Percentiles rank a stretch among this genome's conserved stretches.
Conservation (phyloP, 805 yeast species). For the Saccharomycopsis microspora region DNA sequence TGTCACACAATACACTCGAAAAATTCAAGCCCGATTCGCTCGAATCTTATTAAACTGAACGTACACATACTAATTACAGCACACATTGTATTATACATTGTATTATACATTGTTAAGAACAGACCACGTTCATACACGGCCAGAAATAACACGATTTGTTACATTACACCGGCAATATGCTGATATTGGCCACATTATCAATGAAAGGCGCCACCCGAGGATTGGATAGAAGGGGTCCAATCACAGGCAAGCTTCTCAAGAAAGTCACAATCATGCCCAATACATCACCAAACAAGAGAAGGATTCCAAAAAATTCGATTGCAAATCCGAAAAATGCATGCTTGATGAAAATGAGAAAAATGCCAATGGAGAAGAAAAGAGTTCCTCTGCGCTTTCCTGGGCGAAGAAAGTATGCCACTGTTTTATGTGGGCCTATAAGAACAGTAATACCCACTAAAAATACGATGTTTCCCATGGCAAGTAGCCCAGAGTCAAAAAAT, state of each 20-base stretch:
- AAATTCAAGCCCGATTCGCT: too few species aligned
- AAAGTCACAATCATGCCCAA: slow-evolving; percentile 83
- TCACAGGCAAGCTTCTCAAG: slow-evolving; percentile 73
- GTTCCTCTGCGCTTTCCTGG: slow-evolving; percentile 84
- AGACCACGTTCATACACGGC: too few species aligned
- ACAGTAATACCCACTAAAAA: slow-evolving; percentile 74
- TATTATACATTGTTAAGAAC: too few species aligned
- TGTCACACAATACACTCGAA: too few species aligned
- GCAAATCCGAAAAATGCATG: slow-evolving; percentile 78
- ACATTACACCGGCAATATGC: slow-evolving; percentile 15
- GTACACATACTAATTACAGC: too few species aligned
- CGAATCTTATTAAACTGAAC: too few species aligned
- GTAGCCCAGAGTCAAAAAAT: slow-evolving; percentile 77
- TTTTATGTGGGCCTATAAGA: slow-evolving; percentile 80
- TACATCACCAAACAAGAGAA: slow-evolving; percentile 87
- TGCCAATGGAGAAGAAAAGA: slow-evolving; percentile 65
- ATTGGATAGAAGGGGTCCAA: slow-evolving; percentile 75
- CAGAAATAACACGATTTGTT: too few species aligned
- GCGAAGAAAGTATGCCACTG: slow-evolving; percentile 72
- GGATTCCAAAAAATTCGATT: slow-evolving; percentile 79
- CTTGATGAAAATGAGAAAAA: slow-evolving; percentile 56
- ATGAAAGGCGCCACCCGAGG: slow-evolving; percentile 66
- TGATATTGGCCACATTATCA: slow-evolving; percentile 12
- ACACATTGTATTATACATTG: too few species aligned
- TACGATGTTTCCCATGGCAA: slow-evolving; percentile 80